Percentiles rank a stretch among this genome's conserved stretches.
These are phyloP conservation scores for Phaeosphaeria sp. DNA, from an alignment of 2,329 filamentous ascomycete genomes.

Conservation along the genomic window DNA sequence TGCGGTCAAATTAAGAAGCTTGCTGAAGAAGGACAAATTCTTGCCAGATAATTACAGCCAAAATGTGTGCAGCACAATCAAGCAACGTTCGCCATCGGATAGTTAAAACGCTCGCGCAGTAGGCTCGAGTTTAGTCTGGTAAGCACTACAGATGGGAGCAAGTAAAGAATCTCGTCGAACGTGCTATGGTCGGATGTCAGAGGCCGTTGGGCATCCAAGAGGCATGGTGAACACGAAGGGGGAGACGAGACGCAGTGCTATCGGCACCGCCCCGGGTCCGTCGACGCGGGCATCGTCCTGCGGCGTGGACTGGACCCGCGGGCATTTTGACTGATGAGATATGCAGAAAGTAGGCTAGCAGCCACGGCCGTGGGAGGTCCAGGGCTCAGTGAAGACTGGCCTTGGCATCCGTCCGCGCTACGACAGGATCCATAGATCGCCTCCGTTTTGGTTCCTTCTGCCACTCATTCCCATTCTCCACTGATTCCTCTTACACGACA, in stretches of 20 bases:
- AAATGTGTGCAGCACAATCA: not conserved
- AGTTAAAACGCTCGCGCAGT: not conserved
- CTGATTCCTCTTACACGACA: constrained; percentile 20
- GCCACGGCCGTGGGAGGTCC: constrained; percentile 26
- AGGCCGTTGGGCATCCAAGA: not conserved
- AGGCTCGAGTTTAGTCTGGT: not conserved
- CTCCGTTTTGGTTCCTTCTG: constrained; percentile 31
- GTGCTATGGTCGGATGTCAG: not conserved
- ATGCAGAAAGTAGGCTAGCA: constrained; percentile 30
- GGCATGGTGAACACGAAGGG: not conserved
- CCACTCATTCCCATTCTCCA: constrained; percentile 29
- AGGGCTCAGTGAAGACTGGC: constrained; percentile 18
- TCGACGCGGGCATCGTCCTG: no score
- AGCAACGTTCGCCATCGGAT: not conserved
- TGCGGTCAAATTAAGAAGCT: not conserved
- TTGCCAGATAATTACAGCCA: not conserved
- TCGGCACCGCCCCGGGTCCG: not conserved
- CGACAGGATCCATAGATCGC: constrained; percentile 9
- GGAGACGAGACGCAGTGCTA: not conserved
- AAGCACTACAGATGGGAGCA: not conserved
- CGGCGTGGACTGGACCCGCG: constrained; percentile 1
- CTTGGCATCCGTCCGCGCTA: constrained; percentile 10
- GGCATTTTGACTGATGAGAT: constrained; percentile 13
- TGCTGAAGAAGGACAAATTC: not conserved
- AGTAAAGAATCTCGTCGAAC: not conserved